Evolutionary conservation across 768 basidiomycete species (phyloP).

Genomic region (Boletus pseudo-olivaceus): DNA sequence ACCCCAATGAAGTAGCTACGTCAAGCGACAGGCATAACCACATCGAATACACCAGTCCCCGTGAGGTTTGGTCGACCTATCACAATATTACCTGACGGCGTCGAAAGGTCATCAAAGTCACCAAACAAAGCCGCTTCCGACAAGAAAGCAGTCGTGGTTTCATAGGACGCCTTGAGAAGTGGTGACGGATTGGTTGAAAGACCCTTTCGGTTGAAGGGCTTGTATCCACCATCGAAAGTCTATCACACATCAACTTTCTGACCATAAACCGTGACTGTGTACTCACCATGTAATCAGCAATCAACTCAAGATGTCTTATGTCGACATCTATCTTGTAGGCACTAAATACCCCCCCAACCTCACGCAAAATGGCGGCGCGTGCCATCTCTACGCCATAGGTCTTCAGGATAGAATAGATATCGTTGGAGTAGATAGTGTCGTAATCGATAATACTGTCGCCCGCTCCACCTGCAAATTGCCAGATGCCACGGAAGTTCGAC

Average conservation of each 20-base stretch:
- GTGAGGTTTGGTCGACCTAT: constrained; percentile 80
- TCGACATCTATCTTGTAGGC: constrained; percentile 97
- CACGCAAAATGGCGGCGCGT: constrained; percentile 82
- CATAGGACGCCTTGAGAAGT: constrained; percentile 94
- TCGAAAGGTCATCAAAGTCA: constrained; percentile 89
- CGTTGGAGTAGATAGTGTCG: constrained; percentile 86
- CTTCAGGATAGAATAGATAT: constrained; percentile 85
- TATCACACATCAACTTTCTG: constrained; percentile 29
- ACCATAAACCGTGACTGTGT: neutral
- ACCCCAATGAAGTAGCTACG: constrained; percentile 3
- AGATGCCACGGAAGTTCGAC: constrained; percentile 87
- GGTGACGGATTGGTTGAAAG: constrained; percentile 93
- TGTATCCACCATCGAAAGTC: constrained; percentile 98
- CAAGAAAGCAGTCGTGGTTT: constrained; percentile 91
- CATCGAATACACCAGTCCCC: constrained; percentile 96
- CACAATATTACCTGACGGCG: constrained; percentile 90
- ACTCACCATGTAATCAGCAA: constrained; percentile 98
- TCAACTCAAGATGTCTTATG: constrained; percentile 88
- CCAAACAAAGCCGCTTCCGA: constrained; percentile 93
- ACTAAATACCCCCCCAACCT: constrained; percentile 88
- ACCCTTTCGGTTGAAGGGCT: constrained; percentile 96
- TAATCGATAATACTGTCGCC: constrained; percentile 66
- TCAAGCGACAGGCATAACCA: constrained; percentile 52
- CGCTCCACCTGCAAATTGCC: constrained; percentile 61
- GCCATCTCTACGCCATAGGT: constrained; percentile 99